A percentile compares a stretch with the other conserved stretches of the same genome.
Evolutionary conservation across 495 filamentous ascomycete genomes (phyloP).

Genomic region (Aspergillus baeticus): DNA sequence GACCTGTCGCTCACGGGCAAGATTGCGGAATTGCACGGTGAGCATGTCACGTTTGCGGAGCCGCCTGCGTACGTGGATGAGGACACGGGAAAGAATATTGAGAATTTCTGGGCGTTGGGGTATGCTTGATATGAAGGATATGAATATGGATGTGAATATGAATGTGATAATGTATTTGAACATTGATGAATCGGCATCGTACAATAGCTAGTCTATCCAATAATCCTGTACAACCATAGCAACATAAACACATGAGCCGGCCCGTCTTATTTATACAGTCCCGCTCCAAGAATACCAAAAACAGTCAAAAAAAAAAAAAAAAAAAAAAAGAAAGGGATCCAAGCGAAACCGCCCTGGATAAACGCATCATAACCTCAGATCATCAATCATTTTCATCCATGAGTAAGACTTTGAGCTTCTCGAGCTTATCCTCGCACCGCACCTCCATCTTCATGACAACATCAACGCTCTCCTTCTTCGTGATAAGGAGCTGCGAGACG

Average conservation of each 20-base stretch:
- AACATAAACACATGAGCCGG: background rate
- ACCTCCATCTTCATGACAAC: slow-evolving; percentile 50
- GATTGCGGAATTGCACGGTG: slow-evolving; percentile 54
- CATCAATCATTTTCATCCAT: slow-evolving; percentile 36
- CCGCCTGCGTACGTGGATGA: slow-evolving; percentile 51
- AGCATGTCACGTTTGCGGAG: slow-evolving; percentile 49
- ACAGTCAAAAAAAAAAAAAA: background rate
- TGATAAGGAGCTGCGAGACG: slow-evolving; percentile 44
- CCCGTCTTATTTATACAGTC: too few relatives aligned
- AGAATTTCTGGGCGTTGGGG: slow-evolving; percentile 45
- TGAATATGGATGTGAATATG: background rate
- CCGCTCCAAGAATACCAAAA: too few relatives aligned
- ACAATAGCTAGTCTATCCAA: too few relatives aligned
- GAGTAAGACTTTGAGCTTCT: slow-evolving; percentile 44
- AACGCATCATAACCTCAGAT: background rate
- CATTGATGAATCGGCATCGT: too few relatives aligned
- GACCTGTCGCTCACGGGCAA: slow-evolving; percentile 43
- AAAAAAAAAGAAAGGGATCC: background rate
- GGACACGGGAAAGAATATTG: slow-evolving; percentile 49
- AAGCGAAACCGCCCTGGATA: background rate
- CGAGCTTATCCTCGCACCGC: slow-evolving; percentile 47
- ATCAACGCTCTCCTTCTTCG: slow-evolving; percentile 47
- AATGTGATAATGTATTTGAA: too few relatives aligned
- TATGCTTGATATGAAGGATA: slow-evolving; percentile 32
- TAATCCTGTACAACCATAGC: background rate